A percentile compares a stretch with the other conserved stretches of the same genome.
These are phyloP conservation scores for Cronartium quercuum DNA, from an alignment of 1,284 basidiomycete species.

Conservation along the genomic window DNA sequence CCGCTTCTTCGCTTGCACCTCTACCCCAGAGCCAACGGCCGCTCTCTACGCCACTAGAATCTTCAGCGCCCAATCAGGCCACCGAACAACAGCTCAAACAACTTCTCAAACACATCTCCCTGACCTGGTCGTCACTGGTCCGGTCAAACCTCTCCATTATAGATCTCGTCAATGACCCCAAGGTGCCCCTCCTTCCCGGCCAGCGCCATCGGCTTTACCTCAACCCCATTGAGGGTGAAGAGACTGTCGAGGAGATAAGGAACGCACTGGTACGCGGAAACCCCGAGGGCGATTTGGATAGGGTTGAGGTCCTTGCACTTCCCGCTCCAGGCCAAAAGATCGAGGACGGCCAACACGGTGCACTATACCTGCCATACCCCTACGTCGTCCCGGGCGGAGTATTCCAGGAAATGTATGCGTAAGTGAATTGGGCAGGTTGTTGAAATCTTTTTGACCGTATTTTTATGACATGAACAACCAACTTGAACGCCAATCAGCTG, in stretches of 20 bases:
- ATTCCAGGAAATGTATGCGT: conserved; percentile 39
- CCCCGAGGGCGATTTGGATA: conserved; percentile 15
- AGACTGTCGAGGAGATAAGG: background rate
- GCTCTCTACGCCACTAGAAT: background rate
- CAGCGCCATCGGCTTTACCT: background rate
- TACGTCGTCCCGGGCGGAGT: conserved; percentile 32
- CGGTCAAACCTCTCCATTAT: conserved; percentile 18
- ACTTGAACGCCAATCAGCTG: background rate
- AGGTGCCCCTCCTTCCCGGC: background rate
- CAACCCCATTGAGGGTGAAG: background rate
- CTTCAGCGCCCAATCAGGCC: background rate
- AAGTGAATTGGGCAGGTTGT: background rate
- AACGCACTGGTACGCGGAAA: background rate
- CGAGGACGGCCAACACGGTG: conserved; percentile 4
- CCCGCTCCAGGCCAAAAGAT: background rate
- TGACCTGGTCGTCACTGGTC: conserved; percentile 12
- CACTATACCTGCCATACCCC: conserved; percentile 32
- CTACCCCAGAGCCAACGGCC: background rate
- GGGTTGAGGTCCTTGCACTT: conserved; percentile 13
- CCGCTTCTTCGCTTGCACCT: background rate
- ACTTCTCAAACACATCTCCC: conserved; percentile 1
- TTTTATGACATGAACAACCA: too few species aligned
- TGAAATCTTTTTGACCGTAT: too few species aligned
- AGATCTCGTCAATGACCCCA: conserved; percentile 26
- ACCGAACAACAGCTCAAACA: background rate